Conservation (phyloP, 2,329 filamentous ascomycete species). For the Aureobasidium sp. region DNA sequence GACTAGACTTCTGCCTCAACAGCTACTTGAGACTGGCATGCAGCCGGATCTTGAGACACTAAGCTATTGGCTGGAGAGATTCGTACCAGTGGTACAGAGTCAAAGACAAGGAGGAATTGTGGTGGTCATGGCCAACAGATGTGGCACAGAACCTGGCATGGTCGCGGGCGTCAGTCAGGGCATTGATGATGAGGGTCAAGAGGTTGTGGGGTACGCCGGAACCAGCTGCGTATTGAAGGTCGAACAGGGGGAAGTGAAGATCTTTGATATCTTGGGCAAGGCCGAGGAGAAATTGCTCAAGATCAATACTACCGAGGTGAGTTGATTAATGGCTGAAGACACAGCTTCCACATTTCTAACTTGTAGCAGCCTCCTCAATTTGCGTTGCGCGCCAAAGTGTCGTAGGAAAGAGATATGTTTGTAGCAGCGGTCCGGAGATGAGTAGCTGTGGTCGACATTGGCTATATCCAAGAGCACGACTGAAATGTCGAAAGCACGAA, state of each 20-base stretch:
- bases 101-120: constrained; percentile 51
- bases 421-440: neutral
- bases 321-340: constrained; percentile 10
- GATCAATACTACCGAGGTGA: constrained; percentile 52
- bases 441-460: neutral
- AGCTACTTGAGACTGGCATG: constrained; percentile 40
- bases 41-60: constrained; percentile 66
- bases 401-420: neutral
- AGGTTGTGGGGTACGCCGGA: constrained; percentile 55
- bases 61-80: constrained; percentile 65
- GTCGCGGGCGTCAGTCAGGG: constrained; percentile 18
- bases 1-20: constrained; percentile 48
- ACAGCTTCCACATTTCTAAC: neutral
- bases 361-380: constrained; percentile 19
- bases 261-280: constrained; percentile 66
- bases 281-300: constrained; percentile 61
- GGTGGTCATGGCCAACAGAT: constrained; percentile 64
- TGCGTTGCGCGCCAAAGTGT: constrained; percentile 17
- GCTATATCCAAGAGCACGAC: neutral
- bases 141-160: constrained; percentile 49
- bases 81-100: constrained; percentile 52
- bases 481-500: too few species aligned
- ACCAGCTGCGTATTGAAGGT: constrained; percentile 67
- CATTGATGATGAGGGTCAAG: constrained; percentile 25
- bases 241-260: constrained; percentile 55